Percentiles rank a stretch among this genome's conserved stretches.
These are phyloP conservation scores for Annulohypoxylon nitens DNA, from an alignment of 495 filamentous ascomycete species.

Conservation along the genomic window DNA sequence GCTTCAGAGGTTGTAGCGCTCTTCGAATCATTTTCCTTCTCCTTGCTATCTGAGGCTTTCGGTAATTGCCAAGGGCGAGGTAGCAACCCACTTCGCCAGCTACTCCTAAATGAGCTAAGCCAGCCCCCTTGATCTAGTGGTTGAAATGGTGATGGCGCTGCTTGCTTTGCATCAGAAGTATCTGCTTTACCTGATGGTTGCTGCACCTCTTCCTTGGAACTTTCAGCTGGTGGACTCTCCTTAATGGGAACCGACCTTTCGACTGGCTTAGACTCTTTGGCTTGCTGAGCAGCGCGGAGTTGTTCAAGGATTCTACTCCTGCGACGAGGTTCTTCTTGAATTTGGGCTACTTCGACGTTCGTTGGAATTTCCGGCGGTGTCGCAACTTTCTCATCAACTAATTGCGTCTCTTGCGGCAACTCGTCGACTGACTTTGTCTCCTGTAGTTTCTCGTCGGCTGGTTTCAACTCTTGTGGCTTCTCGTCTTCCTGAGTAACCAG, in stretches of 20 bases:
- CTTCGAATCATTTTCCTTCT: conserved; percentile 8
- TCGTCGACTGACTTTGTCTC: neutral
- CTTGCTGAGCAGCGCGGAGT: neutral
- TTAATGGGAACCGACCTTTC: neutral
- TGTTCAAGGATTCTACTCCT: conserved; percentile 14
- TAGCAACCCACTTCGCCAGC: neutral
- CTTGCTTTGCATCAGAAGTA: neutral
- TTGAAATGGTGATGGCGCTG: neutral
- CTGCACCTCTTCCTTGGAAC: neutral
- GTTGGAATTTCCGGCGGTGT: neutral
- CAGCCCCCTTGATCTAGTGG: neutral
- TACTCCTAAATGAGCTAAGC: conserved; percentile 12
- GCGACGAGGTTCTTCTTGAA: conserved; percentile 29
- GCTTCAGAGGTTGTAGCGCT: conserved; percentile 11
- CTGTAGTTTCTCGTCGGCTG: neutral
- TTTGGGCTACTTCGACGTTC: conserved; percentile 9
- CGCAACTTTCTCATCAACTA: conserved; percentile 1
- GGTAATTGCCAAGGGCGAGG: conserved; percentile 4
- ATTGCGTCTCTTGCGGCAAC: neutral
- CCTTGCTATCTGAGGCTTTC: neutral
- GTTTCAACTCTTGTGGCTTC: neutral
- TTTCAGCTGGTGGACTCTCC: neutral
- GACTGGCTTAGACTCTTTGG: neutral
- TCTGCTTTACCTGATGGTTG: neutral
- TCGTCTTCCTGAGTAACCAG: neutral